A percentile compares a stretch with the other conserved stretches of the same genome.
Evolutionary conservation across 176 grass and related monocot species (phyloP).

Genomic region (Aegilops speltoides): DNA sequence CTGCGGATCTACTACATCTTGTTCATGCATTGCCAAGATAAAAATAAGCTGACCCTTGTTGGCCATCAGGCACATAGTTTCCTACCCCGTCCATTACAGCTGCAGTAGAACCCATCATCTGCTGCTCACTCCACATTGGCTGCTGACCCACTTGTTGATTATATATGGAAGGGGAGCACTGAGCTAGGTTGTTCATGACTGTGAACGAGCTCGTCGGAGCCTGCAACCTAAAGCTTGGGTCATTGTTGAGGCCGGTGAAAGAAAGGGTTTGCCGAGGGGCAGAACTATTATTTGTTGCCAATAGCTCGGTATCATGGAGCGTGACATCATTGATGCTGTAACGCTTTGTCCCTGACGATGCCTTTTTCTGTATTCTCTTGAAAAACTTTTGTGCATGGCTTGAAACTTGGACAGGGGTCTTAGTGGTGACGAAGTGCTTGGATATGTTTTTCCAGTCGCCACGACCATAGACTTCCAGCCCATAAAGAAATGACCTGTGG

Average conservation of each 20-base stretch:
- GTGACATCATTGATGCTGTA: not conserved
- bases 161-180: not conserved
- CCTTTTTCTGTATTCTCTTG: not conserved
- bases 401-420: not conserved
- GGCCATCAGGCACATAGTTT: not conserved
- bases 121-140: not conserved
- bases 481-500: constrained; percentile 14
- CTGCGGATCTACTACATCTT: not conserved
- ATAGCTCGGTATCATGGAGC: constrained; percentile 11
- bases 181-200: not conserved
- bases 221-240: not conserved
- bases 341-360: not conserved
- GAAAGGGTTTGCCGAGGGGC: not conserved
- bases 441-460: constrained; percentile 25
- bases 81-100: not conserved
- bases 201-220: not conserved
- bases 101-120: not conserved
- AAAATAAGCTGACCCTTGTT: not conserved
- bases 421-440: not conserved
- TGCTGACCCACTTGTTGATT: not conserved
- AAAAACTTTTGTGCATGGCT: constrained; percentile 36
- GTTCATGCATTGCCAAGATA: not conserved
- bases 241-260: not conserved
- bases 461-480: not conserved
- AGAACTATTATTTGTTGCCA: not conserved